These are phyloP conservation scores for Scutellaria barbata DNA, from an alignment of 257 asterid genomes.

Conservation along the genomic window DNA sequence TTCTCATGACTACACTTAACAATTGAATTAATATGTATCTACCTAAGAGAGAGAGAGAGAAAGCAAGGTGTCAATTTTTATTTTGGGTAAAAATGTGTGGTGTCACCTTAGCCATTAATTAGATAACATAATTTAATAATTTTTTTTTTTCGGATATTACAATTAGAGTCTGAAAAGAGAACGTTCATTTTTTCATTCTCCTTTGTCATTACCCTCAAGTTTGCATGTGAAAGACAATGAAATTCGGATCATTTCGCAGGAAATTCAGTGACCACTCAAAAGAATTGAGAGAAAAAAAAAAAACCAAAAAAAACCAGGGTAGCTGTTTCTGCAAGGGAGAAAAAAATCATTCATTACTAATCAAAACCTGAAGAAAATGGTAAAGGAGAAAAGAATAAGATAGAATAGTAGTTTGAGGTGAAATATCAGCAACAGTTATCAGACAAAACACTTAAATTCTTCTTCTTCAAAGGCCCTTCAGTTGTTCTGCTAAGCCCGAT, in stretches of 20 bases:
- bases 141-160: no score
- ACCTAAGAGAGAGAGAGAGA: no score
- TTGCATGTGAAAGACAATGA: not conserved
- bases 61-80: no score
- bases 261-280: conserved; percentile 4
- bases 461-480: conserved; percentile 77
- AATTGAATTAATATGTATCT: no score
- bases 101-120: no score
- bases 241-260: conserved; percentile 9
- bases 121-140: no score
- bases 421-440: not conserved
- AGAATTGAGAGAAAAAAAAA: not conserved
- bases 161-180: no score
- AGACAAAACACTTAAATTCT: not conserved
- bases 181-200: not conserved
- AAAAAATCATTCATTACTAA: not conserved
- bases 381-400: no score
- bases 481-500: conserved; percentile 72
- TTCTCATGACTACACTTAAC: no score
- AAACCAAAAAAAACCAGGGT: conserved; percentile 3
- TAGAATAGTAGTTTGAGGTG: not conserved
- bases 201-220: no score
- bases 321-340: conserved; percentile 9
- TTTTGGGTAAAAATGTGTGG: no score
- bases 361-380: no score